Percentiles rank a stretch among this genome's conserved stretches.
These are phyloP conservation scores for Diplodia sapinea DNA, from an alignment of 2,329 filamentous ascomycete genomes.

Conservation along the genomic window DNA sequence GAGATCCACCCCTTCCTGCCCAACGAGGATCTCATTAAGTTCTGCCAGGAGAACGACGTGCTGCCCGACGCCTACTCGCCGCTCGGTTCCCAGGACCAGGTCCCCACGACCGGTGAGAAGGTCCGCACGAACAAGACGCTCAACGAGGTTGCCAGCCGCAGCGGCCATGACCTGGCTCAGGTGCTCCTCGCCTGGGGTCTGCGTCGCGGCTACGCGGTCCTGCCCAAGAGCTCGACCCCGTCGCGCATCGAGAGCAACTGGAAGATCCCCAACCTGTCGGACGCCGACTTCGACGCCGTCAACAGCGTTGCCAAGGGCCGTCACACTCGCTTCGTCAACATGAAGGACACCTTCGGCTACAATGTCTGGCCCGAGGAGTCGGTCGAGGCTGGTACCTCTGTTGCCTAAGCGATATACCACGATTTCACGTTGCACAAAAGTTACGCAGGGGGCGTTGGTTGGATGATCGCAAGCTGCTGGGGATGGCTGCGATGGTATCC, in stretches of 20 bases:
- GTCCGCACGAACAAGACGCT: conserved; percentile 71
- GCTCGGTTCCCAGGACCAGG: conserved; percentile 72
- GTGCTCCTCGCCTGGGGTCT: conserved; percentile 83
- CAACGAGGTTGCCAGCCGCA: conserved; percentile 71
- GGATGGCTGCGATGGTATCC: conserved; percentile 5
- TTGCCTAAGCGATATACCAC: conserved; percentile 25
- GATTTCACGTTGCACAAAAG: background rate
- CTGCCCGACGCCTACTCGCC: conserved; percentile 70
- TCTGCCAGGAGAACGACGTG: conserved; percentile 65
- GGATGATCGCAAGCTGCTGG: conserved; percentile 17
- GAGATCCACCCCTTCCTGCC: conserved; percentile 78
- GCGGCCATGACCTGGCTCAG: conserved; percentile 78
- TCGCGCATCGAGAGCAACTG: conserved; percentile 64
- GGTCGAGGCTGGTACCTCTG: conserved; percentile 29
- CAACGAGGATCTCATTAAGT: conserved; percentile 64
- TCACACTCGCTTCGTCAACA: conserved; percentile 76
- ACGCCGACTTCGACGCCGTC: conserved; percentile 63
- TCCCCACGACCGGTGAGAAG: conserved; percentile 71
- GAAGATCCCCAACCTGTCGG: conserved; percentile 63
- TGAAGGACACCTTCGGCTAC: conserved; percentile 81
- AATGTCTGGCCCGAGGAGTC: conserved; percentile 61
- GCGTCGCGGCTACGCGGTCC: conserved; percentile 66
- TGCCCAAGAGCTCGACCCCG: conserved; percentile 52
- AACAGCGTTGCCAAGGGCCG: conserved; percentile 69
- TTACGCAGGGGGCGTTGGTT: conserved; percentile 9